These are phyloP conservation scores for Toxicodendron radicans DNA, from an alignment of 345 rosid genomes.

Conservation along the genomic window DNA sequence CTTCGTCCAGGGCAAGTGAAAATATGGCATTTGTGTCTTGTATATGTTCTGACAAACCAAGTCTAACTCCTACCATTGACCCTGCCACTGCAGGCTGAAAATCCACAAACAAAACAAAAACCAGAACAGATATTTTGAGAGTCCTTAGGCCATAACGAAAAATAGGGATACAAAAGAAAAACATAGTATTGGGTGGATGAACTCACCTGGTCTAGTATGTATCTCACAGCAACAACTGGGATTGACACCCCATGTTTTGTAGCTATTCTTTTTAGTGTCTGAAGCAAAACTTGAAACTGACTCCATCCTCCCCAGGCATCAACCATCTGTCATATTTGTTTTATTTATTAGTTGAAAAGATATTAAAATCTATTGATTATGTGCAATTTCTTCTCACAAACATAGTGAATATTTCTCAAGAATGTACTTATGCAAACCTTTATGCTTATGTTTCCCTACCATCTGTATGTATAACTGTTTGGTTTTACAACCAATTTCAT, in stretches of 20 bases:
- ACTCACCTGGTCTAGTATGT: slow-evolving; percentile 75
- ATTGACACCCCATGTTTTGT: slow-evolving; percentile 84
- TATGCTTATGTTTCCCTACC: background rate
- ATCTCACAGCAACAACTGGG: slow-evolving; percentile 86
- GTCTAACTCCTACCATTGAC: slow-evolving; percentile 93
- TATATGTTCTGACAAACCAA: slow-evolving; percentile 79
- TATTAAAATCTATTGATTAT: background rate
- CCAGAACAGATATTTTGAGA: background rate
- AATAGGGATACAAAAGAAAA: background rate
- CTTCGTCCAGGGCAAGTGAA: slow-evolving; percentile 73
- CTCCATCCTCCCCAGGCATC: slow-evolving; percentile 99
- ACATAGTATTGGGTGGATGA: background rate
- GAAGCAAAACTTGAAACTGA: slow-evolving; percentile 74
- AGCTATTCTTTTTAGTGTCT: slow-evolving; percentile 64
- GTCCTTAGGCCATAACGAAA: background rate
- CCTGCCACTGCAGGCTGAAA: slow-evolving; percentile 83
- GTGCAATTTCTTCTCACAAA: background rate
- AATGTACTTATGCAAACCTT: background rate
- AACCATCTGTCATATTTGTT: slow-evolving; percentile 59
- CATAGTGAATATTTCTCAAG: background rate
- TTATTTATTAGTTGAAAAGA: background rate
- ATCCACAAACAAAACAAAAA: slow-evolving; percentile 8
- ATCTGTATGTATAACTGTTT: background rate
- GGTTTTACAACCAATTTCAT: background rate
- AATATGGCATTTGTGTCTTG: slow-evolving; percentile 69